Percentiles rank a stretch among this genome's conserved stretches.
phyloP scores from a whole-genome alignment of 2,329 filamentous ascomycete species.

The Claviceps maximensis region DNA sequence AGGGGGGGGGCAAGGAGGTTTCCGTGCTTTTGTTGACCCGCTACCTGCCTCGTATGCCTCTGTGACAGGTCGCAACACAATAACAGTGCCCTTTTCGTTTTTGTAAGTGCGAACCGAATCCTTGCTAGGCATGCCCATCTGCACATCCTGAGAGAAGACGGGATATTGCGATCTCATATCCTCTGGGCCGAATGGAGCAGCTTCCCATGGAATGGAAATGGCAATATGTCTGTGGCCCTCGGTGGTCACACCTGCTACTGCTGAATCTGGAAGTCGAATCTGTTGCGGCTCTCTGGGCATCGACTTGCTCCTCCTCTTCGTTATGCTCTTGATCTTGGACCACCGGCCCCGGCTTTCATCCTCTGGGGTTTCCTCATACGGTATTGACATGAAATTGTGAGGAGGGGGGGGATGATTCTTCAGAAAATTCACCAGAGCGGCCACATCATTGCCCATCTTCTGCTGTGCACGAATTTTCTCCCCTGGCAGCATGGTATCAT shows the following conservation, averaged over 20 bases:
- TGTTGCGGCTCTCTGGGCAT: conserved; percentile 16
- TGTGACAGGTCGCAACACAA: conserved; percentile 20
- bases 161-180: conserved; percentile 21
- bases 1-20: background rate
- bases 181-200: conserved; percentile 27
- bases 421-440: conserved; percentile 34
- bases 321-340: conserved; percentile 28
- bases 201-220: conserved; percentile 44
- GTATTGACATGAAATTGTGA: conserved; percentile 36
- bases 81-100: conserved; percentile 24
- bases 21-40: background rate
- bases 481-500: conserved; percentile 1
- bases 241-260: conserved; percentile 39
- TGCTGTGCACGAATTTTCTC: conserved; percentile 8
- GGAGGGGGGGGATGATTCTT: conserved; percentile 34
- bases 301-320: conserved; percentile 24
- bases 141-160: conserved; percentile 13
- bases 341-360: conserved; percentile 25
- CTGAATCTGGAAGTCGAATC: conserved; percentile 38
- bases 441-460: conserved; percentile 15
- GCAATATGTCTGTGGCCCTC: conserved; percentile 44
- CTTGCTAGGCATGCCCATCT: conserved; percentile 1
- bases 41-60: conserved; percentile 12
- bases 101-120: conserved; percentile 16
- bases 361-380: conserved; percentile 14